Conservation (phyloP, 192 early-diverging fungal species). For the Coemansia sp. region DNA sequence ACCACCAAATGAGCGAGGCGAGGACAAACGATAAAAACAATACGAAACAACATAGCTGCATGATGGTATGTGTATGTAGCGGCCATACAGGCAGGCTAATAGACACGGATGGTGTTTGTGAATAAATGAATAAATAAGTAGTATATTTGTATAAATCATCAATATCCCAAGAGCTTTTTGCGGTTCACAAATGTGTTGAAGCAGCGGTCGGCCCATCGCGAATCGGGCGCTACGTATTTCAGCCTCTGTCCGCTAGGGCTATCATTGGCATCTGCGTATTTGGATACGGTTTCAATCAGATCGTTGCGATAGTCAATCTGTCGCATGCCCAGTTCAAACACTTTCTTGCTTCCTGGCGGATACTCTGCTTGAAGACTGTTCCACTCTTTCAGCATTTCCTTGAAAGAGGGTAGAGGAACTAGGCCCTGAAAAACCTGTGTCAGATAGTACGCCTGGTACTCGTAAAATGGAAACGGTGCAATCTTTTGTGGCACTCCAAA, state of each 20-base stretch:
- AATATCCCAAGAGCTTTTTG: not conserved
- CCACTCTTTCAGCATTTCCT: slow-evolving; percentile 31
- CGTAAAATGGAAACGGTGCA: slow-evolving; percentile 59
- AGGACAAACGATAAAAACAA: no score
- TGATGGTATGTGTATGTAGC: no score
- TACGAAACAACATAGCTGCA: no score
- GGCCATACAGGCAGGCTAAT: no score
- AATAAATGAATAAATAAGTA: not conserved
- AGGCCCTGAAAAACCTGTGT: slow-evolving; percentile 39
- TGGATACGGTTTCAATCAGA: slow-evolving; percentile 5
- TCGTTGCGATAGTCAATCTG: slow-evolving; percentile 24
- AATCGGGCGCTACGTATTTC: not conserved
- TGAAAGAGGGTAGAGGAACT: slow-evolving; percentile 13
- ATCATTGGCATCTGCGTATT: not conserved
- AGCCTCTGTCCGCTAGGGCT: not conserved
- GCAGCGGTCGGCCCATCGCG: not conserved
- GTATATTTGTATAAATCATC: not conserved
- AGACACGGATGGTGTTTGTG: no score
- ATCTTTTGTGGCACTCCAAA: slow-evolving; percentile 57
- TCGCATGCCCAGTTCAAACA: slow-evolving; percentile 11
- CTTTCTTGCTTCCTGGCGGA: not conserved
- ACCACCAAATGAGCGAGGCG: no score
- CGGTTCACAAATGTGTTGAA: not conserved
- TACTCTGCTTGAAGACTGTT: not conserved
- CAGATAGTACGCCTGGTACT: slow-evolving; percentile 53